Conservation (phyloP, 176 grass and related monocot species). For the Aegilops sharonensis region DNA sequence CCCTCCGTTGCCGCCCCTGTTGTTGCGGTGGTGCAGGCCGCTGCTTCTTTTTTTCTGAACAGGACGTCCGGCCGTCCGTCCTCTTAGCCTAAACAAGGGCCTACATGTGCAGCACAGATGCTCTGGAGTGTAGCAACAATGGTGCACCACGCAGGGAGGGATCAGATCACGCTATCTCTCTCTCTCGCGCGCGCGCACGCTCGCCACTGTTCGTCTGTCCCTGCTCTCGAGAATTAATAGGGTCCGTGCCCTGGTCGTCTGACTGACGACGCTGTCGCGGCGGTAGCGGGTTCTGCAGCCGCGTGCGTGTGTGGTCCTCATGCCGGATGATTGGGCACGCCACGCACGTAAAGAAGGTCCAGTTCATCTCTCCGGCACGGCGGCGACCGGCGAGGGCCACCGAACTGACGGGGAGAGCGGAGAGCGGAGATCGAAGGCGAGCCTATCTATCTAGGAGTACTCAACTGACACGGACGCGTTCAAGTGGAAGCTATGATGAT, state of each 20-base stretch:
- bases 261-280: neutral
- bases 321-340: neutral
- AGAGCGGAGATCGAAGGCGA: neutral
- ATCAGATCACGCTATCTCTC: neutral
- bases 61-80: neutral
- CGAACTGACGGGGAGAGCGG: neutral
- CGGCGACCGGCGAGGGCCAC: neutral
- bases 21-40: neutral
- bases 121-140: slow-evolving; percentile 1
- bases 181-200: neutral
- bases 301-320: neutral
- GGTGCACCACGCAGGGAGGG: neutral
- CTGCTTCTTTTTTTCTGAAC: neutral
- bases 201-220: neutral
- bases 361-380: neutral
- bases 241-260: no score
- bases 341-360: neutral
- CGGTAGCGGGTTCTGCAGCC: neutral
- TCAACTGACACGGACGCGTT: neutral
- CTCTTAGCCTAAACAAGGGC: slow-evolving; percentile 31
- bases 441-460: no score
- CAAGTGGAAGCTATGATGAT: neutral
- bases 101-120: slow-evolving; percentile 17
- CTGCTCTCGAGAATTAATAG: no score
- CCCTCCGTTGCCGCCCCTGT: no score